Percentiles rank a stretch among this genome's conserved stretches.
These are phyloP conservation scores for Colletotrichum agaves DNA, from an alignment of 2,329 filamentous ascomycete genomes.

Conservation along the genomic window DNA sequence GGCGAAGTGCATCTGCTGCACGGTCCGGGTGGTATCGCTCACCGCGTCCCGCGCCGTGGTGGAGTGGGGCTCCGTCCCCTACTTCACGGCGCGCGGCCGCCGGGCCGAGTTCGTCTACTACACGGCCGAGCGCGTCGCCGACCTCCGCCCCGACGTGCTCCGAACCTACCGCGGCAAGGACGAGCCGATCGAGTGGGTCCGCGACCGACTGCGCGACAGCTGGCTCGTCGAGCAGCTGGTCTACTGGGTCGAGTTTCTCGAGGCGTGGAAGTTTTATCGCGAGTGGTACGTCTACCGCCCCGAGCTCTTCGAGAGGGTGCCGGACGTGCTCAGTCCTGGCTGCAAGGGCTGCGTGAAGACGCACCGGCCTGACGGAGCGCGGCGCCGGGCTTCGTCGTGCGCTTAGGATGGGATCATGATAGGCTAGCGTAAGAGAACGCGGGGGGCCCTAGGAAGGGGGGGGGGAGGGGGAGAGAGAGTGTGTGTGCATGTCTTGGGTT, in stretches of 20 bases:
- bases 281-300: constrained; percentile 37
- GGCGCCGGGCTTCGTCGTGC: constrained; percentile 29
- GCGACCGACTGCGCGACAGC: constrained; percentile 36
- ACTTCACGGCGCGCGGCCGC: constrained; percentile 37
- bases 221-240: constrained; percentile 39
- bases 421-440: not conserved
- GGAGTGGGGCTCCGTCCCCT: constrained; percentile 36
- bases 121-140: constrained; percentile 31
- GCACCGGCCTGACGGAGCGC: constrained; percentile 29
- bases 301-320: constrained; percentile 33
- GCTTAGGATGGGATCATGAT: not conserved
- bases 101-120: constrained; percentile 37
- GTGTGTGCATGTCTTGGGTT: no score
- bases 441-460: not conserved
- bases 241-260: constrained; percentile 38
- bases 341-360: constrained; percentile 34
- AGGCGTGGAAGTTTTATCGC: constrained; percentile 39
- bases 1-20: constrained; percentile 36
- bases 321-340: constrained; percentile 34
- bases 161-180: constrained; percentile 4
- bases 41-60: constrained; percentile 35
- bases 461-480: not conserved
- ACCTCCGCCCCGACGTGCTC: constrained; percentile 36
- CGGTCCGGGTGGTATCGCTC: constrained; percentile 36
- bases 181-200: constrained; percentile 26